These are phyloP conservation scores for Sicyos edulis DNA, from an alignment of 306 rosid genomes.

Conservation along the genomic window DNA sequence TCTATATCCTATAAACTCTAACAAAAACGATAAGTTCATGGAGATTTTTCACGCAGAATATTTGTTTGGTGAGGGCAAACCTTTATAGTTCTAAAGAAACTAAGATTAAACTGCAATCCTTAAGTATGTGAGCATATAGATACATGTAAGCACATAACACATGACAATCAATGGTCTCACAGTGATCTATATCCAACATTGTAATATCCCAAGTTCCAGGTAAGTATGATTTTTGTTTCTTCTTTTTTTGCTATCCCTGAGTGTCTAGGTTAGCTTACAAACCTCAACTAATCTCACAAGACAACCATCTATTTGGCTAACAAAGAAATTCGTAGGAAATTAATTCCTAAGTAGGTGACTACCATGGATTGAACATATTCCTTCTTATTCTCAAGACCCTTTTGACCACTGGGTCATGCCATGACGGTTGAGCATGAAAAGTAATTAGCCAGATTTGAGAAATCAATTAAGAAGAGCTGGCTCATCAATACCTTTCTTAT, in stretches of 20 bases:
- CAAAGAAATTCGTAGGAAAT: too few relatives aligned
- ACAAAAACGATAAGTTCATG: not conserved
- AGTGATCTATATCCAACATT: not conserved
- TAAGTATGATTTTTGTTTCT: not conserved
- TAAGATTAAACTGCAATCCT: constrained; percentile 7
- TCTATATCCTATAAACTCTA: too few relatives aligned
- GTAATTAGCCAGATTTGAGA: constrained; percentile 2
- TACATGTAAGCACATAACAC: not conserved
- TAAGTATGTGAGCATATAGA: not conserved
- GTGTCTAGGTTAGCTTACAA: too few relatives aligned
- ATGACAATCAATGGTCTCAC: not conserved
- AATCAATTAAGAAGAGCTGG: constrained; percentile 5
- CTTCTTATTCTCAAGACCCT: too few relatives aligned
- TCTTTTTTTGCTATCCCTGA: too few relatives aligned
- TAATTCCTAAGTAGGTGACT: too few relatives aligned
- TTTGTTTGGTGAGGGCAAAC: not conserved
- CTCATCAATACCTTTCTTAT: constrained; percentile 66
- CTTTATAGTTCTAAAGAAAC: constrained; percentile 14
- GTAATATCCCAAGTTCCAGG: not conserved
- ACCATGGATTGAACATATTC: too few relatives aligned
- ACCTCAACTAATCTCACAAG: too few relatives aligned
- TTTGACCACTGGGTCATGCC: too few relatives aligned
- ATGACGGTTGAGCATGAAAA: not conserved
- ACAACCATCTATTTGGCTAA: too few relatives aligned
- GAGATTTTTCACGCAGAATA: not conserved